A percentile compares a stretch with the other conserved stretches of the same genome.
These are phyloP conservation scores for Geotrichum macrosporum DNA, from an alignment of 1,139 yeast genomes.

Conservation along the genomic window DNA sequence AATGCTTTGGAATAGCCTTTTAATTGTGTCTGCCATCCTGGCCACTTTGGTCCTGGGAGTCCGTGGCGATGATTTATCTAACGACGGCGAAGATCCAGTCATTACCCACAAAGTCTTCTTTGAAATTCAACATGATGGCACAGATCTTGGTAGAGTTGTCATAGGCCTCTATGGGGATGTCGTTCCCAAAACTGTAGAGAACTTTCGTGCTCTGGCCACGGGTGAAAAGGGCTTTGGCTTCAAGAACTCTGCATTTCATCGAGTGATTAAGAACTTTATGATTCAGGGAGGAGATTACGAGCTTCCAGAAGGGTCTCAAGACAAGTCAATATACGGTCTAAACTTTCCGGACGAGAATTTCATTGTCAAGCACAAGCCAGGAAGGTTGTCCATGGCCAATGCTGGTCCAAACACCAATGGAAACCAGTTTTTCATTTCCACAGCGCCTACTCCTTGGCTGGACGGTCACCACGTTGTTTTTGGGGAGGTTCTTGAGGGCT, in stretches of 20 bases:
- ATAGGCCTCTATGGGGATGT: conserved; percentile 83
- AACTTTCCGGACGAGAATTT: conserved; percentile 97
- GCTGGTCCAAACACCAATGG: too few relatives aligned
- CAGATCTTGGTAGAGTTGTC: conserved; percentile 61
- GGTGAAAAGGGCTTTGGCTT: conserved; percentile 98
- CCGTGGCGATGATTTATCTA: conserved; percentile 19
- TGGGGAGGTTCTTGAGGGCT: conserved; percentile 92
- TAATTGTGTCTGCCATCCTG: conserved; percentile 22
- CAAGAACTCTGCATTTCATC: conserved; percentile 90
- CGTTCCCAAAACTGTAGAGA: conserved; percentile 96
- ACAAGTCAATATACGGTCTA: conserved; percentile 96
- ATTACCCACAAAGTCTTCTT: conserved; percentile 77
- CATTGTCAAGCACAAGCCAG: conserved; percentile 79
- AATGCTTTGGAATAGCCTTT: conserved; percentile 29
- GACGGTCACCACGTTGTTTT: conserved; percentile 99
- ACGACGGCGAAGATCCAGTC: conserved; percentile 48
- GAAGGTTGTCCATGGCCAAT: conserved; percentile 97
- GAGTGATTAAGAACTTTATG: conserved; percentile 98
- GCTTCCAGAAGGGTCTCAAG: conserved; percentile 59
- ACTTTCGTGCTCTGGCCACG: conserved; percentile 94
- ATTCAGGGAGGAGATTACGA: conserved; percentile 98
- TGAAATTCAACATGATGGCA: conserved; percentile 78
- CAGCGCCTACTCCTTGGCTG: conserved; percentile 93
- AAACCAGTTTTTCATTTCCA: conserved; percentile 98
- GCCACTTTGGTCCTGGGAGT: conserved; percentile 15